Evolutionary conservation across 495 filamentous ascomycete genomes (phyloP), one percentile per base, ranked within the genome.

Genomic region (Hypoxylon intermedium): DNA sequence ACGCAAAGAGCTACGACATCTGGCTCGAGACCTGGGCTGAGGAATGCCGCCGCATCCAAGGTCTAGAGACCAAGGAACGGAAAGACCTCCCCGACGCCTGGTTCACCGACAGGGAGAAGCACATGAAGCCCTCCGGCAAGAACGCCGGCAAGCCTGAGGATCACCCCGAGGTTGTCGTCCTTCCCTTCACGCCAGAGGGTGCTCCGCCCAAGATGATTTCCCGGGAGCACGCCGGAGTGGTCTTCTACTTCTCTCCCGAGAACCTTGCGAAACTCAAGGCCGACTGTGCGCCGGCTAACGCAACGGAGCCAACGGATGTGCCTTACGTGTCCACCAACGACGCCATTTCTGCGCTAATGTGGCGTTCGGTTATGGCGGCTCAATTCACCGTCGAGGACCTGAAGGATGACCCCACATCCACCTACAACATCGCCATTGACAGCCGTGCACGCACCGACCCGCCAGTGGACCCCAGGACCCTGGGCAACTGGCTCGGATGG

Each of bases 271-370:
- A 47, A 0, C 57, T 74, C 13, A 76, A 76, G 52, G 68, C 59
- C n/a, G 72, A 72, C 18, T 69, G 69, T 3, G 67, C 72, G 6
- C 70, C 74, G 1, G 41, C 13, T 0, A 68, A 73, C 37, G 65
- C 73, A 2, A 71, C 69, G 0, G 47, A 67, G 30, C 53, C 68
- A 0, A 52, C 67, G 0, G 69, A 71, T 19, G 59, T 68, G 40
- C 36, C 48, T 11, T 72, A 63, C 63, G 55, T 77, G 1, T 78
- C 74, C 2, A 78, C 74, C 18, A 75, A 76, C 45, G 75, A 78
- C 46, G 75, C 75, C 26, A 49, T 78, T 9, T 71, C 72, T 1
- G 74, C 73, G 1, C 44, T 76, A 19, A 65, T 78, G 33, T 78
- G 75, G 74, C 74, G 74, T 19, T 74, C 69, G 0, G 68, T 74